A percentile compares a stretch with the other conserved stretches of the same genome.
phyloP scores from a whole-genome alignment of 345 rosid species.

The Raphanus raphanistrum region DNA sequence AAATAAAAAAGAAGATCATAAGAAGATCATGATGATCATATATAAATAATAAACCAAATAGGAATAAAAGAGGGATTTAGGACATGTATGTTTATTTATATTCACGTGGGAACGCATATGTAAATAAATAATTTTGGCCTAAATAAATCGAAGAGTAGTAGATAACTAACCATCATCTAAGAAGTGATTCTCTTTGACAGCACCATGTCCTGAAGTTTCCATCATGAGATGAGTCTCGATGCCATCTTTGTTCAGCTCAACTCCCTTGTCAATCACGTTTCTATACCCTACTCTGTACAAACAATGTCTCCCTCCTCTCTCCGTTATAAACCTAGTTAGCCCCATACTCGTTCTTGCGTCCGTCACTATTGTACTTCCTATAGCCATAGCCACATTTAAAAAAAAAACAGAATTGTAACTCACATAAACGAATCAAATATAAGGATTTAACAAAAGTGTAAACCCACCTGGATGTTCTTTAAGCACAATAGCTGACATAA shows the following conservation, averaged over 20 bases:
- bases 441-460: not conserved
- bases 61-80: not conserved
- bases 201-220: conserved; percentile 98
- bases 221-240: conserved; percentile 88
- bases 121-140: not conserved
- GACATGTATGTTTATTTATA: not conserved
- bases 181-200: conserved; percentile 87
- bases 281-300: conserved; percentile 87
- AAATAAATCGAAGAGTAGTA: not conserved
- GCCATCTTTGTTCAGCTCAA: conserved; percentile 69
- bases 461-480: conserved; percentile 74
- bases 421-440: not conserved
- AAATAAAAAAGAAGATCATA: not conserved
- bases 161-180: conserved; percentile 69
- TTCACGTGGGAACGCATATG: not conserved
- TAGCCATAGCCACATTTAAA: not conserved
- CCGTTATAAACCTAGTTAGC: conserved; percentile 62
- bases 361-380: conserved; percentile 61
- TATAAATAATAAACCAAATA: not conserved
- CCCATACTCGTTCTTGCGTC: conserved; percentile 93
- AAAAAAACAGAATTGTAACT: not conserved
- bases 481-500: conserved; percentile 79
- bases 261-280: conserved; percentile 92
- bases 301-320: conserved; percentile 85
- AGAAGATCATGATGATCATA: not conserved